A percentile compares a stretch with the other conserved stretches of the same genome.
These are phyloP conservation scores for Spinacia oleracea DNA, from an alignment of 179 eudicot genomes.

Conservation along the genomic window DNA sequence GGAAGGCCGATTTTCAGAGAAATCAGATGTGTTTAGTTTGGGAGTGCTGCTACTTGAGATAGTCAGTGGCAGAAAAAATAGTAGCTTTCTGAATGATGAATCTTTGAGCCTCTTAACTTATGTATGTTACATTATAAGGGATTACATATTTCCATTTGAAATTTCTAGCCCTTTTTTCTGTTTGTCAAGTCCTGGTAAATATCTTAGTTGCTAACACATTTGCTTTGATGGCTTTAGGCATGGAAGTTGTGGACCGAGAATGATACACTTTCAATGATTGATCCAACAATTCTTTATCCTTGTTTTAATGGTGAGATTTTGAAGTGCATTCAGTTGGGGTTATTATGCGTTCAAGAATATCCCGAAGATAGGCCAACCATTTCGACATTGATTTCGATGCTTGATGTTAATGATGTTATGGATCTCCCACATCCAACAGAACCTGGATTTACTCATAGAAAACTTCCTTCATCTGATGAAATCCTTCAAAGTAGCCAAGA, in stretches of 20 bases:
- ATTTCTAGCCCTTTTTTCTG: slow-evolving; percentile 8
- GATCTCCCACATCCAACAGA: background rate
- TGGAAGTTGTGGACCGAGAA: slow-evolving; percentile 14
- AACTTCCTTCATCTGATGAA: background rate
- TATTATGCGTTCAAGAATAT: slow-evolving; percentile 30
- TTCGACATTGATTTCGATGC: slow-evolving; percentile 6
- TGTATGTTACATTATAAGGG: background rate
- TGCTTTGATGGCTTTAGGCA: background rate
- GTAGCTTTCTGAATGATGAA: slow-evolving; percentile 40
- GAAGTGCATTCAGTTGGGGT: slow-evolving; percentile 22
- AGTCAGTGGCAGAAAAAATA: slow-evolving; percentile 50
- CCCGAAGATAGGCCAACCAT: slow-evolving; percentile 14
- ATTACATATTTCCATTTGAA: slow-evolving; percentile 20
- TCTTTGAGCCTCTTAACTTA: slow-evolving; percentile 10
- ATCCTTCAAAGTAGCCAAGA: background rate
- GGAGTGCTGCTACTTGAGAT: slow-evolving; percentile 64
- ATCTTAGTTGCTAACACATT: background rate
- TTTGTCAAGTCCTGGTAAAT: background rate
- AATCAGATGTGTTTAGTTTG: slow-evolving; percentile 71
- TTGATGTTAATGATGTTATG: background rate
- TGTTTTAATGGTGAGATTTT: background rate
- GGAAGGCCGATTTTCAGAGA: slow-evolving; percentile 65
- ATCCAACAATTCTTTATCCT: background rate
- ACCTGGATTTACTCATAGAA: slow-evolving; percentile 5
- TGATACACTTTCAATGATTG: background rate